Evolutionary conservation across 1,284 basidiomycete genomes (phyloP).

Genomic region (Cystobasidium sp.): DNA sequence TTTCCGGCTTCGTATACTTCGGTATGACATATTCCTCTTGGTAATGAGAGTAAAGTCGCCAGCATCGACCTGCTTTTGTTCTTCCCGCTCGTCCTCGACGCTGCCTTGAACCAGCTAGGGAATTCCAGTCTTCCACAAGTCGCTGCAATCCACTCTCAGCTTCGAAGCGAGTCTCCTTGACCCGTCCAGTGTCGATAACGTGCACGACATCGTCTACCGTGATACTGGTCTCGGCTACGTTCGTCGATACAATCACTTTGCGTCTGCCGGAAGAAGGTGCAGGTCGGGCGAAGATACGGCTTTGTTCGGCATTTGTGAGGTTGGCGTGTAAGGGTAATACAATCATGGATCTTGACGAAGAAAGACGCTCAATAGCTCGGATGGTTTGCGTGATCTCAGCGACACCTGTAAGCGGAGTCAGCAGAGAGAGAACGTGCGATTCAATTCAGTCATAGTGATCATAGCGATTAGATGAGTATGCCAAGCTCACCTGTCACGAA

Average conservation of each 20-base stretch:
- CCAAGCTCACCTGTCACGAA: constrained; percentile 83
- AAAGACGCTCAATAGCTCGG: constrained; percentile 74
- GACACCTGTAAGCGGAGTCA: constrained; percentile 45
- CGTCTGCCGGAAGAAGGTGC: constrained; percentile 62
- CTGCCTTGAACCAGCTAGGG: constrained; percentile 79
- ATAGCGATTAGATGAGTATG: constrained; percentile 52
- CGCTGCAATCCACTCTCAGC: constrained; percentile 74
- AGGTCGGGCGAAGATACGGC: constrained; percentile 69
- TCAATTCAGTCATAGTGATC: neutral
- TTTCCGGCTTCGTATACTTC: constrained; percentile 81
- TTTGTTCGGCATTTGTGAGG: constrained; percentile 81
- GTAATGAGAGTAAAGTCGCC: constrained; percentile 77
- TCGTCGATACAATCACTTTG: constrained; percentile 88
- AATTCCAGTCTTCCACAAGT: constrained; percentile 78
- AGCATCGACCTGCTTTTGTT: constrained; percentile 78
- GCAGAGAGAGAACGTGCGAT: neutral
- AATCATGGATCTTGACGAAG: constrained; percentile 61
- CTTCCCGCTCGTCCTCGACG: constrained; percentile 88
- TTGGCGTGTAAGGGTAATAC: constrained; percentile 89
- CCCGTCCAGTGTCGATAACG: constrained; percentile 82
- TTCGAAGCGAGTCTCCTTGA: constrained; percentile 87
- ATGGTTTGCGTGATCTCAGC: constrained; percentile 65
- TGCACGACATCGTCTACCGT: constrained; percentile 84
- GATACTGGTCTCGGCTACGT: constrained; percentile 88
- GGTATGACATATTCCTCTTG: constrained; percentile 73